phyloP scores from a whole-genome alignment of 139 green algal genomes.

The Yamagishiella unicocca region DNA sequence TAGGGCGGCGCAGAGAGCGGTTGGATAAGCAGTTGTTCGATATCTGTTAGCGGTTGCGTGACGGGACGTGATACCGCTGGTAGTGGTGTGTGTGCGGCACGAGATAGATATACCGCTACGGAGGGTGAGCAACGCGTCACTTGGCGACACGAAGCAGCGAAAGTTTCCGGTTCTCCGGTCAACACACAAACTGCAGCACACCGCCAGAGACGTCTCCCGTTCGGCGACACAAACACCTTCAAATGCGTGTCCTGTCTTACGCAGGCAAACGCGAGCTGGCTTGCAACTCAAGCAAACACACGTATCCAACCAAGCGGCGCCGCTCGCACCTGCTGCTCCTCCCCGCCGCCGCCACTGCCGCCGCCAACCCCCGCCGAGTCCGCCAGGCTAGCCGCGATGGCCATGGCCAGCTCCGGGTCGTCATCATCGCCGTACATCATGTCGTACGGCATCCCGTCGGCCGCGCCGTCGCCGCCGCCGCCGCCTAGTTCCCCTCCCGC shows the following conservation, averaged over 20 bases:
- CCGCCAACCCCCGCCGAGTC: constrained; percentile 2
- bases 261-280: not conserved
- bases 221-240: not conserved
- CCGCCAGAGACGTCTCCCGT: not conserved
- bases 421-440: constrained; percentile 51
- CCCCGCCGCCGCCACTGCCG: not conserved
- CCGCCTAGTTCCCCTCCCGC: not conserved
- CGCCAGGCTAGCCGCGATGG: constrained; percentile 75
- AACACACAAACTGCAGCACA: not conserved
- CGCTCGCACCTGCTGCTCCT: not conserved
- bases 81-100: not conserved
- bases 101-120: too few species aligned
- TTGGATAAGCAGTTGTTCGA: not conserved
- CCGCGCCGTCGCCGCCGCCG: not conserved
- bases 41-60: not conserved
- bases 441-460: not conserved
- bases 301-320: not conserved
- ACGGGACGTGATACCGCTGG: not conserved
- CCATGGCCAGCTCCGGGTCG: constrained; percentile 71
- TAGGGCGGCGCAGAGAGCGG: too few species aligned
- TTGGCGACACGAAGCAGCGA: too few species aligned
- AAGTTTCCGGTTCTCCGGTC: too few species aligned
- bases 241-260: not conserved
- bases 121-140: too few species aligned
- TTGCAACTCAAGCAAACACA: not conserved